Conservation (phyloP, 2,329 filamentous ascomycete genomes). For the Didymosphaeria variabile region DNA sequence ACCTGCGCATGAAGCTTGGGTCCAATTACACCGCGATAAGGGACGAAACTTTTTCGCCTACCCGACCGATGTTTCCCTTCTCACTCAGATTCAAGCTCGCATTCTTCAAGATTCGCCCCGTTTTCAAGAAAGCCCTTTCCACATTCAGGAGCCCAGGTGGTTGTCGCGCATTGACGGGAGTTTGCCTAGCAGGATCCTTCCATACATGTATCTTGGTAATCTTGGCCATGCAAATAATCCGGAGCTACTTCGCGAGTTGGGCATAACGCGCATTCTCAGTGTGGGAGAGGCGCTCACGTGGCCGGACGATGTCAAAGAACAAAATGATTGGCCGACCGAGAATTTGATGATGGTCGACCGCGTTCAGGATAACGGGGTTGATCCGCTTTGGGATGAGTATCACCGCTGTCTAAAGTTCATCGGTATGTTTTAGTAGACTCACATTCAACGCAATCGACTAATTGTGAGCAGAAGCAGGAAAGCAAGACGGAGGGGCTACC, state of each 20-base stretch:
- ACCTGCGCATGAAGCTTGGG: conserved; percentile 85
- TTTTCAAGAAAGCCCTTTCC: conserved; percentile 58
- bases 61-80: conserved; percentile 82
- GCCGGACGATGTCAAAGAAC: conserved; percentile 68
- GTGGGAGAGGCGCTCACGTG: conserved; percentile 90
- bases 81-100: conserved; percentile 79
- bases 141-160: conserved; percentile 78
- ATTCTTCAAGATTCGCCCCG: conserved; percentile 76
- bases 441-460: conserved; percentile 17
- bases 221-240: conserved; percentile 94
- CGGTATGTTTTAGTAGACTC: conserved; percentile 66
- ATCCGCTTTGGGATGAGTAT: conserved; percentile 88
- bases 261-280: conserved; percentile 87
- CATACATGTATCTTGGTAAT: conserved; percentile 97
- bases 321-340: conserved; percentile 75
- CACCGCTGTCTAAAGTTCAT: conserved; percentile 89
- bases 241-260: conserved; percentile 78
- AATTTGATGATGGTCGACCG: conserved; percentile 83
- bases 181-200: conserved; percentile 84
- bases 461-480: conserved; percentile 74
- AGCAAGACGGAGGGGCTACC: conserved; percentile 79
- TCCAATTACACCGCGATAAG: conserved; percentile 81
- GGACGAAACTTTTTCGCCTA: conserved; percentile 96
- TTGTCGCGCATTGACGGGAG: conserved; percentile 86
- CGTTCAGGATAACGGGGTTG: conserved; percentile 96